These are phyloP conservation scores for Dictyostelium firmibasis DNA, from an alignment of 78 protist genomes.

Conservation along the genomic window DNA sequence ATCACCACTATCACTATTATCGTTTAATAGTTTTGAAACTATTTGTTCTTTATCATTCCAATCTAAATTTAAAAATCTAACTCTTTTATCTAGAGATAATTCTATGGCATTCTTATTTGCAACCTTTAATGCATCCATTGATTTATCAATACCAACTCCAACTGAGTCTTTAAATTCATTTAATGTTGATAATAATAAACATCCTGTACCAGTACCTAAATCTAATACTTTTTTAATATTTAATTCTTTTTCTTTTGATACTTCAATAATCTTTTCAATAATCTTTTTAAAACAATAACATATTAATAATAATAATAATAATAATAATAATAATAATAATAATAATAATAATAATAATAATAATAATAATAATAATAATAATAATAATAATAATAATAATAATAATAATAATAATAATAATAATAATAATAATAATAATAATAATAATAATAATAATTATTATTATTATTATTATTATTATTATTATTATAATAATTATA, in stretches of 20 bases:
- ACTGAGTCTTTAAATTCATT: conserved; percentile 14
- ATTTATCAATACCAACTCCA: conserved; percentile 50
- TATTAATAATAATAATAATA: neutral
- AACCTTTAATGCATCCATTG: conserved; percentile 30
- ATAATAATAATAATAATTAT: too few species aligned
- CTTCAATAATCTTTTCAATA: conserved; percentile 23
- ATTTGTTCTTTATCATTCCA: conserved; percentile 8
- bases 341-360: neutral
- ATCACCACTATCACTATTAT: neutral
- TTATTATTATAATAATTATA: too few species aligned
- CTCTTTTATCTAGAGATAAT: neutral
- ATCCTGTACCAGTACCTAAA: conserved; percentile 72
- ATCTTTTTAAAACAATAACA: neutral
- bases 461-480: too few species aligned
- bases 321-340: neutral
- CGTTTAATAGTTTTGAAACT: neutral
- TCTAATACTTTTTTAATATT: conserved; percentile 8
- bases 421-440: too few species aligned
- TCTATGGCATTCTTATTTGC: conserved; percentile 25
- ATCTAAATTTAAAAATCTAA: neutral
- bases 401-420: too few species aligned
- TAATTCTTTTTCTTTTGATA: neutral
- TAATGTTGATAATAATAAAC: conserved; percentile 29
- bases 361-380: neutral
- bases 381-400: neutral